These are phyloP conservation scores for Gracilaria domingensis DNA, from an alignment of 23 red algal genomes.

Conservation along the genomic window DNA sequence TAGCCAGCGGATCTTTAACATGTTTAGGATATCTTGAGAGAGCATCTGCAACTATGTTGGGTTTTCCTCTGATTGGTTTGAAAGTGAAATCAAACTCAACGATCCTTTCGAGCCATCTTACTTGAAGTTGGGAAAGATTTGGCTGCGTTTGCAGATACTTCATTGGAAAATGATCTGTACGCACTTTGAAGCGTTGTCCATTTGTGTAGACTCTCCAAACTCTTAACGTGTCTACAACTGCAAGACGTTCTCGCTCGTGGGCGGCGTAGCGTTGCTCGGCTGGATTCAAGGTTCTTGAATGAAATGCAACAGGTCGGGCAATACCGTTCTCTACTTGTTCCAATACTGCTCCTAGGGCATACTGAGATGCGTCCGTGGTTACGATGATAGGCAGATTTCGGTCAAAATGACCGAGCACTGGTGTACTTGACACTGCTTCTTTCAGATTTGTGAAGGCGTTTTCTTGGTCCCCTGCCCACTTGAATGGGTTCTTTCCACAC, in stretches of 20 bases:
- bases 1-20: no score
- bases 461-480: conserved; percentile 13
- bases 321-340: conserved; percentile 1
- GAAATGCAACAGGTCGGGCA: conserved; percentile 17
- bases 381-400: conserved; percentile 3
- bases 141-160: background rate
- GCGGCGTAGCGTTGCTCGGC: conserved; percentile 28
- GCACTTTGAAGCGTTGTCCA: background rate
- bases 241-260: conserved; percentile 29
- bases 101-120: conserved; percentile 17
- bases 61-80: background rate
- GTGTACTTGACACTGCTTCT: background rate
- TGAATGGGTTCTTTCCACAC: conserved; percentile 3
- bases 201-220: conserved; percentile 16
- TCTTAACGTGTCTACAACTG: background rate
- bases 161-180: conserved; percentile 25
- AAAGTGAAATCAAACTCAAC: conserved; percentile 23
- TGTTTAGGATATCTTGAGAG: conserved; percentile 2
- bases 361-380: conserved; percentile 21
- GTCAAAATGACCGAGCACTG: conserved; percentile 21
- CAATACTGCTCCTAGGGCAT: conserved; percentile 20
- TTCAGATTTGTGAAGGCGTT: background rate
- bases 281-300: conserved; percentile 2
- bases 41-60: conserved; percentile 11
- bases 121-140: conserved; percentile 21